Base-by-base conservation (phyloP, 495 filamentous ascomycete genomes). In the Staphylotrichum tortipilum region DNA sequence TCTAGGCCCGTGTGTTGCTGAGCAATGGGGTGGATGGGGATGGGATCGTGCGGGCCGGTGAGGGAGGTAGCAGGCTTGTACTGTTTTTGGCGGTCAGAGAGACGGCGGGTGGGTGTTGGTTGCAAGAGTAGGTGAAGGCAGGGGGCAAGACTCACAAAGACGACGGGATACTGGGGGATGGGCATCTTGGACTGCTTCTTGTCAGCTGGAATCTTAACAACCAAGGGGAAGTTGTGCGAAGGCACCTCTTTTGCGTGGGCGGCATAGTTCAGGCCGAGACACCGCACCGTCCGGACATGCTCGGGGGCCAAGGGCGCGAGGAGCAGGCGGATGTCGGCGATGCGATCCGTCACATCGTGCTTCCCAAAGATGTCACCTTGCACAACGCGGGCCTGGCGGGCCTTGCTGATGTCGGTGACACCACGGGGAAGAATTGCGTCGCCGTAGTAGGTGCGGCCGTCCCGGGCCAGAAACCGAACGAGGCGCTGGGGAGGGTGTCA, bases 211-310 rank as follows among this genome's bases (percentile, higher is more conserved):
- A 2, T 31, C 7, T 14, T 8, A 31, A 10, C 29, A 2, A 31
- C 14, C 9, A n/a, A 7, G 11, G 7, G 33, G 33, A 7, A 17
- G 12, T n/a, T 18, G 26, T 12, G 4, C 11, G 7, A 9, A 30
- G 21, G 39, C 52, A 78, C 70, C 73, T 92, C 88, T 57, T 80
- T 81, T 3, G 88, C 88, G 57, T 92, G 88, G 45, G 83, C 70
- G 38, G 79, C 82, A 60, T 94, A 94, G 67, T 94, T 92, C 18
- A 92, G 69, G 14, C 88, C 87, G 24, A 94, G 60, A 54, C 86
- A 90, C 48, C 88, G 78, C 24, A 92, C 83, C 4, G 85, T 87
- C 56, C 74, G 76, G 48, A 88, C 78, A 51, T 89, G 81, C 39
- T 79, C 72, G 12, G 73, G 69, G 2, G 84, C 78, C 24, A 94